Base-by-base conservation (phyloP, 495 filamentous ascomycete genomes). In the Penicillium psychrofluorescens region DNA sequence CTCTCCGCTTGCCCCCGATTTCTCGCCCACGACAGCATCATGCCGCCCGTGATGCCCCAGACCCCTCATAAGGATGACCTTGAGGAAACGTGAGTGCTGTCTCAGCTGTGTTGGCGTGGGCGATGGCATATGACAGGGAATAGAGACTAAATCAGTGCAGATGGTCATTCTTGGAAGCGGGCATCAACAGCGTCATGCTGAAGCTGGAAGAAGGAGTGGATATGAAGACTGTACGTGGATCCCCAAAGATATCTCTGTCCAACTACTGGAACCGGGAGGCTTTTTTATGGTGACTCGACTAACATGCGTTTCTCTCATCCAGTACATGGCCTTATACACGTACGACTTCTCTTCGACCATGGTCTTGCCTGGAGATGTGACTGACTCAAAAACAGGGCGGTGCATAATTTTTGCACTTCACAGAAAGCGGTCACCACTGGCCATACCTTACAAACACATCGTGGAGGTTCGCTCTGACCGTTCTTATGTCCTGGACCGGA, bases 321-420 rank as follows among this genome's bases (percentile, higher is more conserved):
- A 86, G 87, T 98, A 98, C 64, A 95, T 98, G 92, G 87, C 85
- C 34, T 81, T 97, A 44, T 98, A 98, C 74, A 95, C 92, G 87
- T 90, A 62, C 47, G 84, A 72, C 12, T 13, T 35, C 35, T 15
- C 29, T 41, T 66, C 48, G 40, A 9, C 10, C 45, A 8, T 36
- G 4, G 6, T 12, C 16, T 16, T 47, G 50, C n/a, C 43, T 38
- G 42, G 22, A 4, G 36, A 35, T 33, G 11, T 16, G 33, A 31
- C 40, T n/a, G n/a, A 46, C 55, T 60, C 32, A 62, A 59, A 56
- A 37, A 29, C 51, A 92, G 87, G 22, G 89, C 91, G 43, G 90
- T 99, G 27, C 94, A 99, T 63, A 95, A 99, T 71, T 99, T 99
- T 61, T 99, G 92, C 67, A 97, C 94, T 43, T 95, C 94, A 28